Base-by-base conservation (phyloP, 139 green algal species). In the Edaphochlamys debaryana region DNA sequence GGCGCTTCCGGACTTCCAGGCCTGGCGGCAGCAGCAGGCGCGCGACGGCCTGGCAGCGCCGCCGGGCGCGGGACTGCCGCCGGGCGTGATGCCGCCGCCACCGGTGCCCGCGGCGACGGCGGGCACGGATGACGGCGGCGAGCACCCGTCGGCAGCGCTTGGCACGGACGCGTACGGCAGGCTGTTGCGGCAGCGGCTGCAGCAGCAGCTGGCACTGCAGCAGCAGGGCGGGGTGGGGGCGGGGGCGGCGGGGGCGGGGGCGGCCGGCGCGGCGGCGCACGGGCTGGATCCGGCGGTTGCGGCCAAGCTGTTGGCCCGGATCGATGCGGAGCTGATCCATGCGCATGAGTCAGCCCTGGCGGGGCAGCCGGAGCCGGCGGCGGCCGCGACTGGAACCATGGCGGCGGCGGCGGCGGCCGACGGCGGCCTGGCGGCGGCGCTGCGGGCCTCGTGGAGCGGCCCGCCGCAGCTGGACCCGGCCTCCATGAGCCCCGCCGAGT, bases 271-370 rank as follows among this genome's bases (percentile, higher is more conserved):
- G 60, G 60, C 75, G 17, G n/a, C 60, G 22, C 71, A 81, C 60
- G 60, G 60, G 30, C 23, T 72, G 13, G 75, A 81, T 37, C 60
- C 75, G 40, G 20, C 60, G n/a, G n/a, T 62, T 9, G 75, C 75
- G 2, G 75, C 75, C 13, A 38, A 72, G 75, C 60, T 81, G 13
- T 41, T 81, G 30, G 75, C 75, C 30, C 75, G 75, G 13, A 81
- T 81, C 27, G 75, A 81, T 19, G 30, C 75, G 6, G 75, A 81
- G 22, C 75, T 81, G 40, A 40, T 81, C 15, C 45, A 63, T 41
- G 62, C 75, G 1, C 75, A 71, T 23, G 60, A 81, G 75, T 60
- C 41, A 22, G 75, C 75, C 11, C 36, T 58, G 13, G 25, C 29
- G 23, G 73, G 73, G 13, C 38, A 11, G 40, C 27, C 40, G 73